phyloP scores from a whole-genome alignment of 73 alveolate species.

The Stentor coeruleus region DNA sequence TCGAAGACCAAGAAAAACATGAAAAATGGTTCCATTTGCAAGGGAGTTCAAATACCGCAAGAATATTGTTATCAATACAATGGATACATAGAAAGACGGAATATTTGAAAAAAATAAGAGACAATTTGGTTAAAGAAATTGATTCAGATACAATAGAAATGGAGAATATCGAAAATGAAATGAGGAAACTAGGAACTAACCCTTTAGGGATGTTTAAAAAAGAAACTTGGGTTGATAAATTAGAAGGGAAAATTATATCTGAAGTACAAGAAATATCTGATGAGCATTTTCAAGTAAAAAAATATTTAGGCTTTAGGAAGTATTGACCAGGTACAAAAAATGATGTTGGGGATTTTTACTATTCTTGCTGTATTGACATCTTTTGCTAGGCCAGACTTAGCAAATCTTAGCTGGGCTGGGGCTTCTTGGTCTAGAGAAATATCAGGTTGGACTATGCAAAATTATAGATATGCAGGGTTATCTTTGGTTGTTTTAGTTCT shows the following conservation, averaged over 20 bases:
- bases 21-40: slow-evolving; percentile 45
- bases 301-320: neutral
- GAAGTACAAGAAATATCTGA: slow-evolving; percentile 5
- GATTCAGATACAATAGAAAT: neutral
- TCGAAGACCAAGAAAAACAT: slow-evolving; percentile 48
- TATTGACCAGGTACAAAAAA: neutral
- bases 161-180: neutral
- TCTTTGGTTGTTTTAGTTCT: neutral
- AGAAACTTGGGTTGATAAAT: slow-evolving; percentile 15
- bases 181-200: slow-evolving; percentile 12
- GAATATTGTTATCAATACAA: slow-evolving; percentile 15
- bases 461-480: neutral
- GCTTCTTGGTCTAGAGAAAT: neutral
- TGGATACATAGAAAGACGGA: slow-evolving; percentile 25
- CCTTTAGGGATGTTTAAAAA: slow-evolving; percentile 15
- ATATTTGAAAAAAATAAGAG: neutral
- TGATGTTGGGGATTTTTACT: neutral
- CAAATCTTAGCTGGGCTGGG: slow-evolving; percentile 22
- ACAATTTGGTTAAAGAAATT: neutral
- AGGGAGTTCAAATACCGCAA: slow-evolving; percentile 2
- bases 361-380: neutral
- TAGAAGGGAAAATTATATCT: slow-evolving; percentile 4
- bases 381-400: neutral
- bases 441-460: neutral
- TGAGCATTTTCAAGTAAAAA: slow-evolving; percentile 15